A percentile compares a stretch with the other conserved stretches of the same genome.
Evolutionary conservation across 345 rosid species (phyloP).

Genomic region (Camelina hispida): DNA sequence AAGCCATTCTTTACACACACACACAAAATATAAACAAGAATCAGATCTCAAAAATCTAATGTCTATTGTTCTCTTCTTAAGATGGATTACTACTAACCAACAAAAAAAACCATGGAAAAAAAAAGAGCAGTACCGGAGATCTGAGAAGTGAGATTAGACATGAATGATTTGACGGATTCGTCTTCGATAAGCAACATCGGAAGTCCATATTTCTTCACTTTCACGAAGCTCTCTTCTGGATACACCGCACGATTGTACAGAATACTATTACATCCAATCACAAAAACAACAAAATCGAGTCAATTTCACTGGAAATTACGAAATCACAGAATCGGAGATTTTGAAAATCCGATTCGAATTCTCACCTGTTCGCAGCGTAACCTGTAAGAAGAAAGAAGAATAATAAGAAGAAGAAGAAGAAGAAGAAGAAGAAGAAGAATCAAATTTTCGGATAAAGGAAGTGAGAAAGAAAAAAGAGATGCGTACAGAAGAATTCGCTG

Average conservation of each 20-base stretch:
- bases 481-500: constrained; percentile 91
- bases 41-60: background rate
- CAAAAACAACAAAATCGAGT: constrained; percentile 10
- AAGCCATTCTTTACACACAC: constrained; percentile 71
- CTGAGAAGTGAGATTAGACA: constrained; percentile 70
- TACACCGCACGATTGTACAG: constrained; percentile 95
- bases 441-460: background rate
- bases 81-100: background rate
- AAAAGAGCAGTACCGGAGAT: constrained; percentile 62
- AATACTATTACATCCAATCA: constrained; percentile 50
- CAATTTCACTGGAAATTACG: constrained; percentile 19
- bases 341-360: constrained; percentile 1
- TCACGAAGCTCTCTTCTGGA: constrained; percentile 87
- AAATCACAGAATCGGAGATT: background rate
- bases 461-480: no score
- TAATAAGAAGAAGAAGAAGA: constrained; percentile 7
- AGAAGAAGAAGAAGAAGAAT: constrained; percentile 1
- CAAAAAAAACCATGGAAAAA: background rate
- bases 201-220: constrained; percentile 97
- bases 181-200: constrained; percentile 91
- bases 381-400: constrained; percentile 54
- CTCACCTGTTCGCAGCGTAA: constrained; percentile 96
- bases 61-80: background rate
- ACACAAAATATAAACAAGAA: background rate
- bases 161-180: constrained; percentile 83